Evolutionary conservation across 176 grass and related monocot genomes (phyloP).

Genomic region (Zizania latifolia): DNA sequence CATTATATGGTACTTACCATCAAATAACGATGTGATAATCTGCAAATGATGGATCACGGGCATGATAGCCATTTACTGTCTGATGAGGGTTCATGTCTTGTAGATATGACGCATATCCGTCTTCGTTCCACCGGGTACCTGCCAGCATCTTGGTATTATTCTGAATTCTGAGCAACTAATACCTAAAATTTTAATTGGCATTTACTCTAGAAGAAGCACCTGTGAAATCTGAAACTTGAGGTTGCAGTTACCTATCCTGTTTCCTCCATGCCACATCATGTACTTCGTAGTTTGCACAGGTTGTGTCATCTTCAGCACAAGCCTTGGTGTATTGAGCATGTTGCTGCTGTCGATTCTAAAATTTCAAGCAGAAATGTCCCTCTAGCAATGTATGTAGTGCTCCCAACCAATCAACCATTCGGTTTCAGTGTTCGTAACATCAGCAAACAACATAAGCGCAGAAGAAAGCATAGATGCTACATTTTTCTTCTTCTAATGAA

Average conservation of each 20-base stretch:
- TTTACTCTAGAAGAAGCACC: neutral
- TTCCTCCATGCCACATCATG: neutral
- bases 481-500: too few species aligned
- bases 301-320: conserved; percentile 10
- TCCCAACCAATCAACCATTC: neutral
- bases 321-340: neutral
- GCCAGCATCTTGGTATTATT: neutral
- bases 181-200: neutral
- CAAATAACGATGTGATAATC: neutral
- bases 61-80: neutral
- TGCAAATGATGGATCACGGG: neutral
- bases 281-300: neutral
- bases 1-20: neutral
- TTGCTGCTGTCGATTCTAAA: neutral
- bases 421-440: too few species aligned
- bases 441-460: too few species aligned
- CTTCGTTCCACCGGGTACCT: neutral
- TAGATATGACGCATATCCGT: conserved; percentile 21
- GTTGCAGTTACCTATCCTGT: neutral
- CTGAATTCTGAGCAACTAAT: neutral
- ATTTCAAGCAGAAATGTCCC: neutral
- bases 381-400: too few species aligned
- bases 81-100: neutral
- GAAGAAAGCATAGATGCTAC: too few species aligned
- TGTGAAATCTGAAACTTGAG: neutral